Base-by-base conservation (phyloP, 2,329 filamentous ascomycete species). In the Oidium heveae region DNA sequence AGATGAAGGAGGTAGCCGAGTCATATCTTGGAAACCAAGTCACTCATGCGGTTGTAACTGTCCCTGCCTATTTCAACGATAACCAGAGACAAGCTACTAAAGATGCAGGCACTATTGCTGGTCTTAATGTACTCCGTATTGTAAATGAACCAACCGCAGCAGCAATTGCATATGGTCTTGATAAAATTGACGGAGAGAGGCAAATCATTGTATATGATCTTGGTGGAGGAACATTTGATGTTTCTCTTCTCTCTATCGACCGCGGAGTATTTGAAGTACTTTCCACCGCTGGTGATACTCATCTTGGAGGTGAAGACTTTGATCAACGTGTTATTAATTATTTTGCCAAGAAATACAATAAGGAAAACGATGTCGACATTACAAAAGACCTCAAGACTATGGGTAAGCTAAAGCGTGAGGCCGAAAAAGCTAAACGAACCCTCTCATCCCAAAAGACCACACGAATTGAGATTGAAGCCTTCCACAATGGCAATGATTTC, bases 221-320 rank as follows among this genome's bases (percentile, higher is more conserved):
- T 59, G 91, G 89, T 76, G 89, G 89, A 77, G 89, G 89, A 78
- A 96, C 89, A 59, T 96, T 96, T 72, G 89, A 96, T 94, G 89
- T 96, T 13, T 95, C 89, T 54, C 86, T 96, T 63, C 74, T 96
- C 58, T 94, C 88, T 68, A 96, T 96, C 61, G 88, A 95, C 76
- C 88, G 94, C 74, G 89, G 91, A 76, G 94, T 96, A 75, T 96
- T 96, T 74, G 89, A 94, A 72, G 89, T 96, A 74, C 94, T 94
- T 84, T 86, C 88, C 53, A 96, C 89, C 62, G 89, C 89, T 63
- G 89, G 89, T 79, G 89, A 96, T 71, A 95, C 89, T 65, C 89
- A 95, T 72, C 72, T 96, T 71, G 89, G 89, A 78, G 89, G 89
- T 75, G 86, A 95, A 72, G 89, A 96, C 72, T 95, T 96, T 64